phyloP scores from a whole-genome alignment of 1,139 yeast species.

The Magnusiomyces tetraspermus region DNA sequence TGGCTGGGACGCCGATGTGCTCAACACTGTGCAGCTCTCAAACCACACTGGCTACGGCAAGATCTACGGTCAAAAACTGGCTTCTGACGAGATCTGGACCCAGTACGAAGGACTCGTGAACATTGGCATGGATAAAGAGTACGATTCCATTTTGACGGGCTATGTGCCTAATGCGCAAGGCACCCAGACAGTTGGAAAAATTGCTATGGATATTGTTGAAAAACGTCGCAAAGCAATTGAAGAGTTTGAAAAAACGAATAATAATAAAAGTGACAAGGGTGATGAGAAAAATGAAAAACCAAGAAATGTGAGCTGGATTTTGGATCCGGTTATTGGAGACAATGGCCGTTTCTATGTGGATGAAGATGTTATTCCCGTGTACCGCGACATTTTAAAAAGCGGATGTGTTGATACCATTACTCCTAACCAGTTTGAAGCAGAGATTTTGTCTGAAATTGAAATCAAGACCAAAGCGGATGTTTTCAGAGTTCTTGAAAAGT shows the following conservation, averaged over 20 bases:
- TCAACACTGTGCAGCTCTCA: conserved; percentile 72
- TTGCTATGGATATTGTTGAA: conserved; percentile 28
- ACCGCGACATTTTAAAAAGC: conserved; percentile 44
- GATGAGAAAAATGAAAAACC: not conserved
- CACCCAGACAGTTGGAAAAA: conserved; percentile 40
- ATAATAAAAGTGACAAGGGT: too few species aligned
- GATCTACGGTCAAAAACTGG: conserved; percentile 38
- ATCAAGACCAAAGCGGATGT: conserved; percentile 40
- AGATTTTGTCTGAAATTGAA: conserved; percentile 49
- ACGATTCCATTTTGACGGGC: conserved; percentile 61
- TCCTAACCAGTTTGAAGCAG: conserved; percentile 89
- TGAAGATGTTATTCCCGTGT: conserved; percentile 56
- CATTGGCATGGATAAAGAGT: conserved; percentile 36
- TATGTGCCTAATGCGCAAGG: conserved; percentile 56
- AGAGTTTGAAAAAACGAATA: conserved; percentile 15
- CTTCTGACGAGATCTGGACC: conserved; percentile 36
- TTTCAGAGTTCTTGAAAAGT: conserved; percentile 37
- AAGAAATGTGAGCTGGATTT: conserved; percentile 41
- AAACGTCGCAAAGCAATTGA: not conserved
- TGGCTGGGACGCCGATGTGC: conserved; percentile 79
- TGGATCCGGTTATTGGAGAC: conserved; percentile 95
- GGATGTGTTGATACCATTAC: conserved; percentile 60
- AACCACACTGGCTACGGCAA: conserved; percentile 74
- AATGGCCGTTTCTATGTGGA: conserved; percentile 75
- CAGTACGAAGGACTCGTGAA: conserved; percentile 41